Percentiles rank a stretch among this genome's conserved stretches.
phyloP scores from a whole-genome alignment of 75 land plant genomes.

The Picea glauca region DNA sequence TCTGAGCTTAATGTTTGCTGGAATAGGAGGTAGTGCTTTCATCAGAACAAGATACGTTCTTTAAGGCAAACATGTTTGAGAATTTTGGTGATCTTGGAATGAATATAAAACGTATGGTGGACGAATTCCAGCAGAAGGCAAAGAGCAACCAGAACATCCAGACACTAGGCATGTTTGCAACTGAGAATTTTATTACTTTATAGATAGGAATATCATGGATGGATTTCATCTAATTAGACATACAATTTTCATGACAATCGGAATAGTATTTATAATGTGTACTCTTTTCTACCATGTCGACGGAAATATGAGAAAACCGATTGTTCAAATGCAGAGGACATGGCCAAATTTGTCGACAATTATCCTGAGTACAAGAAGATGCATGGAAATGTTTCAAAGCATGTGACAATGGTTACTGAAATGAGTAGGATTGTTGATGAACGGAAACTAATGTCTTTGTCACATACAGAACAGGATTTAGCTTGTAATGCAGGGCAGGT shows the following conservation, averaged over 20 bases:
- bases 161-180: conserved; percentile 69
- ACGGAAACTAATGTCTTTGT: conserved; percentile 87
- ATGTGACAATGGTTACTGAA: conserved; percentile 97
- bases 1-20: background rate
- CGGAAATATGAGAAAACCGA: background rate
- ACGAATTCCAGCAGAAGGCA: conserved; percentile 88
- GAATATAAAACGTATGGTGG: conserved; percentile 94
- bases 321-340: conserved; percentile 66
- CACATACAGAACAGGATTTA: conserved; percentile 96
- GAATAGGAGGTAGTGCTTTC: conserved; percentile 93
- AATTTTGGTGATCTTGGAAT: conserved; percentile 99
- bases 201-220: background rate
- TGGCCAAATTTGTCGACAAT: conserved; percentile 99
- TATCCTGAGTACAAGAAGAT: conserved; percentile 95
- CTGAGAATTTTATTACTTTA: background rate
- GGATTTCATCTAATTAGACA: background rate
- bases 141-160: conserved; percentile 98
- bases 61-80: conserved; percentile 89
- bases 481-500: conserved; percentile 92
- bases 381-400: conserved; percentile 99
- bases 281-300: background rate
- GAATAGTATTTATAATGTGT: background rate
- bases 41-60: conserved; percentile 94
- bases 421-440: conserved; percentile 96
- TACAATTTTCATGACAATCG: background rate